Evolutionary conservation across 148 eudicot genomes (phyloP).

Genomic region (Amaranthus palmeri): DNA sequence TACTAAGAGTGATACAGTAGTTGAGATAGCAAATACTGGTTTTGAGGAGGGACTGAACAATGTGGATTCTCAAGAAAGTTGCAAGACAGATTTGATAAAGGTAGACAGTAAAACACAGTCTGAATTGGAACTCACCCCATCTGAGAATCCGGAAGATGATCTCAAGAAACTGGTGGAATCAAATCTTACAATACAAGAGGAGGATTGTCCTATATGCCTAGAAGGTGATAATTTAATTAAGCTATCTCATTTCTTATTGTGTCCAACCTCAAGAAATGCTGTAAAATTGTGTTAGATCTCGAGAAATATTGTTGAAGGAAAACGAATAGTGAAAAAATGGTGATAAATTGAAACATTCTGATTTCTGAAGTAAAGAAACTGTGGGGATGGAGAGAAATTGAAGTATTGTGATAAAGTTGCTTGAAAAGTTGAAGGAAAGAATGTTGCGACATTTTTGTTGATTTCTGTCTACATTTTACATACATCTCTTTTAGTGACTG

Average conservation of each 20-base stretch:
- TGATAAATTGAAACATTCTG: not conserved
- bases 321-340: not conserved
- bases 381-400: not conserved
- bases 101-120: conserved; percentile 35
- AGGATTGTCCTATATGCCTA: conserved; percentile 92
- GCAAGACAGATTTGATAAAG: conserved; percentile 33
- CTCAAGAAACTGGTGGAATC: conserved; percentile 57
- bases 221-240: conserved; percentile 52
- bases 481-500: not conserved
- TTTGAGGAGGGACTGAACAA: conserved; percentile 26
- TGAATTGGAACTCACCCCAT: conserved; percentile 41
- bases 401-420: not conserved
- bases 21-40: conserved; percentile 31
- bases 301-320: not conserved
- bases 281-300: not conserved
- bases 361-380: no score
- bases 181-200: conserved; percentile 37
- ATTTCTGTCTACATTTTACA: not conserved
- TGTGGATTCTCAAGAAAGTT: conserved; percentile 28
- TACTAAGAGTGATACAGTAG: conserved; percentile 33
- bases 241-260: not conserved
- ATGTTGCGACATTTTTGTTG: not conserved
- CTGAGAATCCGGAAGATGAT: conserved; percentile 43
- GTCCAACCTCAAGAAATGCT: not conserved
- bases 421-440: not conserved